phyloP scores from a whole-genome alignment of 2,329 filamentous ascomycete genomes.

The Fusarium cicatricum region DNA sequence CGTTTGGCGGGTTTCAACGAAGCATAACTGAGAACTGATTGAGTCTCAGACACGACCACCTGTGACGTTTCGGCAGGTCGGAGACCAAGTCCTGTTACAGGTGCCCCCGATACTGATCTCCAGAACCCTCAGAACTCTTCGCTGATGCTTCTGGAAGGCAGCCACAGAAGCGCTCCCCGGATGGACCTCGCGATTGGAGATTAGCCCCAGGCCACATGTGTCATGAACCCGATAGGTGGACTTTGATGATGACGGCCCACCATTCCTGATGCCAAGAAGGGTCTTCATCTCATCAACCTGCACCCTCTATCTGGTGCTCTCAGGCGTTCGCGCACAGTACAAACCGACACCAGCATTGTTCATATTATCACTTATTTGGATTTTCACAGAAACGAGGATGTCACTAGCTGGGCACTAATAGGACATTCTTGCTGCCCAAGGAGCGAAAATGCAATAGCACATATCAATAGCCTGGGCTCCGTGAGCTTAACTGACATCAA shows the following conservation, averaged over 20 bases:
- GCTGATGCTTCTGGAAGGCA: constrained; percentile 39
- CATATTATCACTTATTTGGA: constrained; percentile 1
- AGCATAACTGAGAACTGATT: neutral
- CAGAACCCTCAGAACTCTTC: constrained; percentile 24
- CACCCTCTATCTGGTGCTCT: constrained; percentile 6
- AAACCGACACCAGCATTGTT: constrained; percentile 11
- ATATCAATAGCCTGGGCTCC: constrained; percentile 22
- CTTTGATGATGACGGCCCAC: constrained; percentile 26
- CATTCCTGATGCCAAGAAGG: constrained; percentile 34
- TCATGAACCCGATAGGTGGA: constrained; percentile 41
- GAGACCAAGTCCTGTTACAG: constrained; percentile 9
- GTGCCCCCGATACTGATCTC: constrained; percentile 24
- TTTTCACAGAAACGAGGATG: constrained; percentile 16
- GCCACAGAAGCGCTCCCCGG: constrained; percentile 20
- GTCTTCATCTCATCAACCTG: constrained; percentile 36
- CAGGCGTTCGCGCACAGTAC: neutral
- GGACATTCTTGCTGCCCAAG: constrained; percentile 14
- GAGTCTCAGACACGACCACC: neutral
- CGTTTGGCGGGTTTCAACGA: neutral
- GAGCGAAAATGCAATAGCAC: constrained; percentile 23
- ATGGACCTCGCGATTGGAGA: constrained; percentile 24
- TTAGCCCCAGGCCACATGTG: constrained; percentile 6
- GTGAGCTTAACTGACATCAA: constrained; percentile 7
- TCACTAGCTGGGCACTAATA: constrained; percentile 4
- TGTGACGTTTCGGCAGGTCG: constrained; percentile 9